These are phyloP conservation scores for Castanea mollissima DNA, from an alignment of 306 rosid species.

Conservation along the genomic window DNA sequence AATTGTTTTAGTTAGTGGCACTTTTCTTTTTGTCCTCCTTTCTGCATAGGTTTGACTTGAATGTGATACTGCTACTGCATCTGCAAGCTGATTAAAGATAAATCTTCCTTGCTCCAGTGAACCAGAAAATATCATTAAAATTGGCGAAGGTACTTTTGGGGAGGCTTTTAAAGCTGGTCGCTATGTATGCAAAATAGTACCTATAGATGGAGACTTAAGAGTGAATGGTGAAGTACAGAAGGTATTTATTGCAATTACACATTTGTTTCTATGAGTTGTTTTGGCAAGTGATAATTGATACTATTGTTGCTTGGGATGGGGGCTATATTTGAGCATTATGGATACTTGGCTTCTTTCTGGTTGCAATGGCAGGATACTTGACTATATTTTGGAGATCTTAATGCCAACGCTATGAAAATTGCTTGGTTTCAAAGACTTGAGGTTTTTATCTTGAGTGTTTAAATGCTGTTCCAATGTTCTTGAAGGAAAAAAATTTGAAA, in stretches of 20 bases:
- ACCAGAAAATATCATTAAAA: slow-evolving; percentile 53
- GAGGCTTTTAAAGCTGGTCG: slow-evolving; percentile 86
- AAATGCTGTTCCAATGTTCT: not conserved
- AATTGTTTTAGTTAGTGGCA: not conserved
- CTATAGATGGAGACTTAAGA: slow-evolving; percentile 73
- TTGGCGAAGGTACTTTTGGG: slow-evolving; percentile 96
- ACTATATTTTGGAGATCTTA: not conserved
- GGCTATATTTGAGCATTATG: not conserved
- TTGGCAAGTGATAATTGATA: not conserved
- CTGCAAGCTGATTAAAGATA: slow-evolving; percentile 22
- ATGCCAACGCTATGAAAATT: not conserved
- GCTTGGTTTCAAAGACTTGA: not conserved
- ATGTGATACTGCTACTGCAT: slow-evolving; percentile 11
- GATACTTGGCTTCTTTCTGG: not conserved
- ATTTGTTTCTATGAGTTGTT: slow-evolving; percentile 2
- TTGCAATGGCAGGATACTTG: not conserved
- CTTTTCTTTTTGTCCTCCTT: slow-evolving; percentile 7
- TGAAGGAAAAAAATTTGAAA: not conserved
- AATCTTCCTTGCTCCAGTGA: slow-evolving; percentile 46
- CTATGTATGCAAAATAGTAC: slow-evolving; percentile 85
- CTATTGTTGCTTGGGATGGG: not conserved
- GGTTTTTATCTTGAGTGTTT: not conserved
- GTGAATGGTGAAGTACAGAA: slow-evolving; percentile 92
- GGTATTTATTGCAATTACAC: slow-evolving; percentile 41
- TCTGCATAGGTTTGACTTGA: not conserved